These are phyloP conservation scores for Colletotrichum ledebouriae DNA, from an alignment of 2,329 filamentous ascomycete genomes.

Conservation along the genomic window DNA sequence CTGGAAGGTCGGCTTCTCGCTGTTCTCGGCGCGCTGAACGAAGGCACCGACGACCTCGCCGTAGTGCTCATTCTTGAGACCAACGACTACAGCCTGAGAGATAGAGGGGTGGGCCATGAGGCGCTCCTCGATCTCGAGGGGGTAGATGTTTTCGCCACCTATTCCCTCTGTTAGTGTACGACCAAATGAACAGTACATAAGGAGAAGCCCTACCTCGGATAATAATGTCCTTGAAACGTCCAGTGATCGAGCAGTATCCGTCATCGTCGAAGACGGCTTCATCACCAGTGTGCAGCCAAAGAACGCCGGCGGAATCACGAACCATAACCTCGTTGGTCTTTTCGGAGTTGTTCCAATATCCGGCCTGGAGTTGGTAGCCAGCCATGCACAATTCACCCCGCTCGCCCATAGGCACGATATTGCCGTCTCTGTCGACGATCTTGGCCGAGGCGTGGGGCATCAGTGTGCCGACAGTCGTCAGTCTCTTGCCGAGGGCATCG, in stretches of 20 bases:
- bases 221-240: conserved; percentile 84
- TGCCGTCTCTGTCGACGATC: conserved; percentile 77
- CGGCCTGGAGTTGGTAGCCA: conserved; percentile 80
- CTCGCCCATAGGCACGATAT: conserved; percentile 75
- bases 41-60: conserved; percentile 81
- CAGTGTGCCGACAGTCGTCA: conserved; percentile 81
- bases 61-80: conserved; percentile 77
- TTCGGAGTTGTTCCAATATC: conserved; percentile 77
- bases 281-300: conserved; percentile 79
- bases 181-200: not conserved
- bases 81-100: conserved; percentile 76
- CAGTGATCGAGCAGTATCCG: conserved; percentile 80
- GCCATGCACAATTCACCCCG: conserved; percentile 83
- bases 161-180: conserved; percentile 42
- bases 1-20: conserved; percentile 59
- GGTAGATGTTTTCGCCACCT: conserved; percentile 81
- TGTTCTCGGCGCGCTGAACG: conserved; percentile 57
- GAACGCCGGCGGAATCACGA: conserved; percentile 63
- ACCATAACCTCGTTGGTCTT: conserved; percentile 77
- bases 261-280: conserved; percentile 76
- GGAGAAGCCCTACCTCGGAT: conserved; percentile 68
- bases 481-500: conserved; percentile 74
- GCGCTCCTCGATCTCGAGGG: conserved; percentile 81
- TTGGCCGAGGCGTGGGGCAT: conserved; percentile 84
- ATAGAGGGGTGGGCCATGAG: conserved; percentile 75